Base-by-base conservation (phyloP, 768 basidiomycete species). In the Leccinellum luteum region DNA sequence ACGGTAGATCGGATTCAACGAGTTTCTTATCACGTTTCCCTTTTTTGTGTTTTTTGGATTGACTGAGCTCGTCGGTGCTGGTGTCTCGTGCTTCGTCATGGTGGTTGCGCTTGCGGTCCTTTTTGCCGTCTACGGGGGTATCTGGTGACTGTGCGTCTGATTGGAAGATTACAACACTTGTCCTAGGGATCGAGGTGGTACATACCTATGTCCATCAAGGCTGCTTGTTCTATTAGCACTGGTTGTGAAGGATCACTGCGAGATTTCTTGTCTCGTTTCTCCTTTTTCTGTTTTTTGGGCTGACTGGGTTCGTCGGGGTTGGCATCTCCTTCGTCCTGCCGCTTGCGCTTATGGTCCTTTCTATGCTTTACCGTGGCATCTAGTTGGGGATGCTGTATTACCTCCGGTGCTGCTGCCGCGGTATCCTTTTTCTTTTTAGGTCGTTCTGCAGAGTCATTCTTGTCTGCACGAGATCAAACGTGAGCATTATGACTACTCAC, bases 11-110 rank as follows among this genome's bases (percentile, higher is more conserved):
- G 1, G 45, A 35, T 7, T 48, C 58, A 12, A 43, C 41, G 12
- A 5, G 38, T 3, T 51, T 56, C 28, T 58, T 60, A 54, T 64
- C 62, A 15, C 55, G 57, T 52, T 64, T 73, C 38, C 57, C 61
- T 53, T 69, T 69, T 48, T 71, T 74, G 48, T 65, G 60, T 25
- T 64, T 67, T 58, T 71, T 68, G 49, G 57, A 19, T 52, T 55
- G 48, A 44, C 59, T 58, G 32, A 47, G 48, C 51, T 60, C 53
- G 4, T 62, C 55, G 13, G 51, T 3, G n/a, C 41, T 30, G 13
- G 30, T 25, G 19, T 19, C 48, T 10, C 56, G 14, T 35, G 7
- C 43, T 43, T 57, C 48, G 2, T 14, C n/a, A 43, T 53, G 60
- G 6, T 28, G 66, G 12, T 72, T 68, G 41, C 65, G 69, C 41